A percentile compares a stretch with the other conserved stretches of the same genome.
phyloP scores from a whole-genome alignment of 176 grass and related monocot genomes.

The Carex cristatella region DNA sequence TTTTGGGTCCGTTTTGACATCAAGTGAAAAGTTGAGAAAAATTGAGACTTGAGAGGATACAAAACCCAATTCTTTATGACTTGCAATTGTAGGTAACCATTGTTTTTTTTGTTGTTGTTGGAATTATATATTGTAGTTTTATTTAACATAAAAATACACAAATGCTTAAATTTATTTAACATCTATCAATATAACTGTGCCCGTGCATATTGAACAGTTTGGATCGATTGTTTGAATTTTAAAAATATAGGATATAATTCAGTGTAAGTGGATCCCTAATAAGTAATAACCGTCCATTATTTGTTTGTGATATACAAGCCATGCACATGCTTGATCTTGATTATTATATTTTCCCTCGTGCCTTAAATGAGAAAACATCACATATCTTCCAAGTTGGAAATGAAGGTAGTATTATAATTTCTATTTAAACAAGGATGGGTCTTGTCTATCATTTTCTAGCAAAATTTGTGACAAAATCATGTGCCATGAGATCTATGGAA shows the following conservation, averaged over 20 bases:
- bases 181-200: too few species aligned
- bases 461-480: constrained; percentile 4
- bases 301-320: neutral
- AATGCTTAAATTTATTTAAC: neutral
- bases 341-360: neutral
- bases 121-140: too few species aligned
- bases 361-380: neutral
- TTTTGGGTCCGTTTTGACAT: too few species aligned
- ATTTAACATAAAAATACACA: neutral
- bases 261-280: too few species aligned
- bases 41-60: too few species aligned
- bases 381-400: neutral
- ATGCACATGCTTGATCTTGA: neutral
- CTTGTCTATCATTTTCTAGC: neutral
- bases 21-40: too few species aligned
- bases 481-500: neutral
- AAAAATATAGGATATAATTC: too few species aligned
- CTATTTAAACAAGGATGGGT: neutral
- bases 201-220: too few species aligned
- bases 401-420: neutral
- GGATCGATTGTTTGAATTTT: too few species aligned
- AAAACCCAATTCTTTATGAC: neutral
- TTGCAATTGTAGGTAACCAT: neutral
- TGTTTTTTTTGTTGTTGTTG: neutral
- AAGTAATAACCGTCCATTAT: neutral